Percentiles rank a stretch among this genome's conserved stretches.
These are phyloP conservation scores for Aspergillus candidus DNA, from an alignment of 2,329 filamentous ascomycete genomes.

Conservation along the genomic window DNA sequence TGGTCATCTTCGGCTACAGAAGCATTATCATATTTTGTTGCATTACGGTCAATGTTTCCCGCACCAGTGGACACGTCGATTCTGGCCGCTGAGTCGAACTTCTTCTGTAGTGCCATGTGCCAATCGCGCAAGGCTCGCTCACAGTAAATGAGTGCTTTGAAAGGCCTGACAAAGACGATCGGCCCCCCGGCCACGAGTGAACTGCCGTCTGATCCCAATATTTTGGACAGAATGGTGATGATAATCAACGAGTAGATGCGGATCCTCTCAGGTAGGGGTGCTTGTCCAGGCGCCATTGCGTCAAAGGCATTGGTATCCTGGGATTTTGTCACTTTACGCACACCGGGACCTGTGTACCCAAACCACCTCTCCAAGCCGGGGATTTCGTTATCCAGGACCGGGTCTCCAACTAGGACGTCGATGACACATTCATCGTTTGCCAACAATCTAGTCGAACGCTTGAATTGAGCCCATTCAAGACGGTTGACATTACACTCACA, in stretches of 20 bases:
- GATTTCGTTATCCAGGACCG: no score
- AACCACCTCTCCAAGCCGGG: no score
- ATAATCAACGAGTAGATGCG: background rate
- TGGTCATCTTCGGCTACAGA: no score
- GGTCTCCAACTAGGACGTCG: no score
- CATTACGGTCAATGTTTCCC: background rate
- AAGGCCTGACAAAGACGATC: slow-evolving; percentile 1
- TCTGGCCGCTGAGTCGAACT: background rate
- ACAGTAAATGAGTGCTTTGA: slow-evolving; percentile 1
- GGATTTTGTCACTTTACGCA: no score
- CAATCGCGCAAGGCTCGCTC: slow-evolving; percentile 1
- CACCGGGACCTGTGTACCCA: no score
- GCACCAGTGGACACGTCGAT: no score
- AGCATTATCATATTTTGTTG: no score
- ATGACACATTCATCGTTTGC: no score
- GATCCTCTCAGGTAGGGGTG: background rate
- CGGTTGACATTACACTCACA: background rate
- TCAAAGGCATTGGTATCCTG: no score
- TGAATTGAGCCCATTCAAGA: background rate
- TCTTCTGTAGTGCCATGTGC: background rate
- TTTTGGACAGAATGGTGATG: background rate
- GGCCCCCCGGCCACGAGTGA: background rate
- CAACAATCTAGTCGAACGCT: background rate
- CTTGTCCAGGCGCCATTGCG: background rate
- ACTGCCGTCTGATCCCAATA: background rate